phyloP scores from a whole-genome alignment of 2,329 filamentous ascomycete genomes.

The Colletotrichum sp. region DNA sequence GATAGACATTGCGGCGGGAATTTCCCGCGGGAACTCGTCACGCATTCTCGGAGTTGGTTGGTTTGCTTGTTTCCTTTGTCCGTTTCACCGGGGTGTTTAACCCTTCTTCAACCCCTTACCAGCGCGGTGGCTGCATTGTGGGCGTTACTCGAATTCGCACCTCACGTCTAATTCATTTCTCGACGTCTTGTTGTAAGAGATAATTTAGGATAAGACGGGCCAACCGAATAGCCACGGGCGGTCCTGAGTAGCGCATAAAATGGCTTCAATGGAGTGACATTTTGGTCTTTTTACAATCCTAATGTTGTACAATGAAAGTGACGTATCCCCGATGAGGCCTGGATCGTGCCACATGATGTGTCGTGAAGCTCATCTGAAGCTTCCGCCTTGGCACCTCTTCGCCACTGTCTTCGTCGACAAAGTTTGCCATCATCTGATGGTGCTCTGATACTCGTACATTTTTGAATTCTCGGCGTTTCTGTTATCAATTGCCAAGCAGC shows the following conservation, averaged over 20 bases:
- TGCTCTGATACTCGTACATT: background rate
- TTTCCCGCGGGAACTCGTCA: background rate
- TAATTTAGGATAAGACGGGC: background rate
- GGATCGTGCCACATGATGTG: background rate
- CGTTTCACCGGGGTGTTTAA: background rate
- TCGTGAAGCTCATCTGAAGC: background rate
- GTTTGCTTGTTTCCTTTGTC: background rate
- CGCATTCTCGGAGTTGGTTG: constrained; percentile 7
- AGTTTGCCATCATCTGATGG: background rate
- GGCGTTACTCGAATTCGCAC: background rate
- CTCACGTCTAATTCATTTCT: background rate
- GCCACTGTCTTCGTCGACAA: background rate
- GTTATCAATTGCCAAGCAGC: background rate
- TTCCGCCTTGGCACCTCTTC: background rate
- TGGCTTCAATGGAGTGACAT: constrained; percentile 1
- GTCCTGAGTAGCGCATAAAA: background rate
- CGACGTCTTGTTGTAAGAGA: background rate
- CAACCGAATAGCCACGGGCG: background rate
- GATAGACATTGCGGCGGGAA: background rate
- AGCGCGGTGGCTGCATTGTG: constrained; percentile 5
- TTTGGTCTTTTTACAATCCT: background rate
- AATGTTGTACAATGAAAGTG: background rate
- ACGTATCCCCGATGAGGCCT: background rate
- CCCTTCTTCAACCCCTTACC: background rate
- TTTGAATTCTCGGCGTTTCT: background rate